A percentile compares a stretch with the other conserved stretches of the same genome.
These are phyloP conservation scores for Iodosphaeria phyllophila DNA, from an alignment of 2,329 filamentous ascomycete species.

Conservation along the genomic window DNA sequence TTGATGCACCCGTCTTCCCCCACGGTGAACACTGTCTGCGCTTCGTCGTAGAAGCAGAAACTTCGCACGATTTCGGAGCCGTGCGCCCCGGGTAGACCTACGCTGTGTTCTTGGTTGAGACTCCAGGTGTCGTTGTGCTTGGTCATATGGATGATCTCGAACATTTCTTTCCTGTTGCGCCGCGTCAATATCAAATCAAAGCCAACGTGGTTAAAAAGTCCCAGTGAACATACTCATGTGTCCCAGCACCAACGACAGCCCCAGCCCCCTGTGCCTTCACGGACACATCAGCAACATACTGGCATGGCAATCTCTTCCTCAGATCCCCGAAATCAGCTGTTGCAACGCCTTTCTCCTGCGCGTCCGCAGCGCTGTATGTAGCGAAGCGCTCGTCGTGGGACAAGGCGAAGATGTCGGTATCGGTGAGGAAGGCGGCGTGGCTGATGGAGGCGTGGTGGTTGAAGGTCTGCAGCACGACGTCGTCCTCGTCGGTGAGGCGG, in stretches of 20 bases:
- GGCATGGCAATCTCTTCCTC: conserved; percentile 43
- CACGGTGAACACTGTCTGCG: conserved; percentile 36
- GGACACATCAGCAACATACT: conserved; percentile 54
- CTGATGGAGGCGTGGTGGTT: conserved; percentile 62
- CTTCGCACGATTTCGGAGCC: conserved; percentile 43
- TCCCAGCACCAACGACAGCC: conserved; percentile 44
- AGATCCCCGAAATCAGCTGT: conserved; percentile 48
- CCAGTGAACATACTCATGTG: conserved; percentile 38
- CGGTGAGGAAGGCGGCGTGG: conserved; percentile 51
- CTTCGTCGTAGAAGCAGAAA: conserved; percentile 44
- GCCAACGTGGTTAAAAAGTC: not conserved
- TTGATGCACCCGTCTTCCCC: conserved; percentile 40
- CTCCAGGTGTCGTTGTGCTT: conserved; percentile 30
- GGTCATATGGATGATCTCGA: conserved; percentile 41
- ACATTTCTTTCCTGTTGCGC: conserved; percentile 27
- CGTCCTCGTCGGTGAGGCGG: conserved; percentile 52
- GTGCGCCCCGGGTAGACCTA: conserved; percentile 43
- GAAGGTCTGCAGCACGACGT: conserved; percentile 58
- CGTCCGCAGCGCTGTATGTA: conserved; percentile 50
- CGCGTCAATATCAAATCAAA: not conserved
- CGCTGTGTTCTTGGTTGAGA: conserved; percentile 33
- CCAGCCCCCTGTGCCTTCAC: conserved; percentile 38
- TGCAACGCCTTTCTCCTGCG: conserved; percentile 37
- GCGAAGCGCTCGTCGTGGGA: conserved; percentile 66
- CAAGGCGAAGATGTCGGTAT: conserved; percentile 48